Conservation (phyloP, 257 asterid genomes). For the Solanum tarijense region DNA sequence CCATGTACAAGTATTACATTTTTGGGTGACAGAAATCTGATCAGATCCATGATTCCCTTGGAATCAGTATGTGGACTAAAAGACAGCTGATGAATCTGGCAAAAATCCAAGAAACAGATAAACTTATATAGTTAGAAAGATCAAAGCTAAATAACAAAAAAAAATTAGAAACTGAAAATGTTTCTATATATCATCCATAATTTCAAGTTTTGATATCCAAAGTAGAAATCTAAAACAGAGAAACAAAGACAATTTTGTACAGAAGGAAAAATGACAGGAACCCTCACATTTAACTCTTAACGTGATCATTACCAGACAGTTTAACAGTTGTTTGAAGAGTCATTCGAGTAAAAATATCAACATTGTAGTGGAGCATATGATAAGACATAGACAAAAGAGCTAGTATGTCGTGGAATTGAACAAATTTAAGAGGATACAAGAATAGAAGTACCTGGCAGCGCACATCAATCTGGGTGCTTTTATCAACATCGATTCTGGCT, state of each 20-base stretch:
- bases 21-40: conserved; percentile 78
- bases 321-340: not conserved
- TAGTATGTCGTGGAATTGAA: not conserved
- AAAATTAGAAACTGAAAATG: not conserved
- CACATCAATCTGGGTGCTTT: conserved; percentile 57
- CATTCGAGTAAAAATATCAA: not conserved
- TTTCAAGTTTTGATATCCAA: not conserved
- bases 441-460: conserved; percentile 67
- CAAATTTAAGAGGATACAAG: not conserved
- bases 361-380: not conserved
- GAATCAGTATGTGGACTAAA: conserved; percentile 94
- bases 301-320: not conserved
- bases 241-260: not conserved
- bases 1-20: conserved; percentile 82
- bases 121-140: not conserved
- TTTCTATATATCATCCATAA: not conserved
- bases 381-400: not conserved
- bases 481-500: conserved; percentile 43
- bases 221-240: not conserved
- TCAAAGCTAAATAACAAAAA: not conserved
- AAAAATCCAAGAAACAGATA: not conserved
- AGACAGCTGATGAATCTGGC: conserved; percentile 36
- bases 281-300: not conserved
- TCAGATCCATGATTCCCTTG: conserved; percentile 88
- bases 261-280: not conserved